A percentile compares a stretch with the other conserved stretches of the same genome.
phyloP scores from a whole-genome alignment of 2,329 filamentous ascomycete species.

The Xylaria arbuscula region DNA sequence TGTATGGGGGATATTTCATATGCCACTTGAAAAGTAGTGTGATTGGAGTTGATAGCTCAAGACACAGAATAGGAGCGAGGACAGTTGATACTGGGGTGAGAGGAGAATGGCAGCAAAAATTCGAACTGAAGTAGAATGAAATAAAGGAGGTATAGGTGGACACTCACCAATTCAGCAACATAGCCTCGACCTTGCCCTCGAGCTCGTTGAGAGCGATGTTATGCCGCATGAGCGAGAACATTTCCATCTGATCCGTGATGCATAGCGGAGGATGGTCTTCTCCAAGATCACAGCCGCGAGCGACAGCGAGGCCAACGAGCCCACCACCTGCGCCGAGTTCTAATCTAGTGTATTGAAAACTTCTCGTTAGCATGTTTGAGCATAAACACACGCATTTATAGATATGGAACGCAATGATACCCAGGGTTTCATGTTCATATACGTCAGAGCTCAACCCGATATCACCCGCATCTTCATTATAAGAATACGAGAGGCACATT shows the following conservation, averaged over 20 bases:
- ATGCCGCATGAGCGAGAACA: conserved; percentile 85
- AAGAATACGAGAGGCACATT: not conserved
- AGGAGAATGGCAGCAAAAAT: not conserved
- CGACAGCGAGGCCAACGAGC: conserved; percentile 77
- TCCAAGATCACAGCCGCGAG: conserved; percentile 65
- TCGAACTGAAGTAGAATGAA: conserved; percentile 2
- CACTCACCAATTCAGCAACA: conserved; percentile 83
- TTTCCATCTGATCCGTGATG: conserved; percentile 88
- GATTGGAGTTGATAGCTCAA: not conserved
- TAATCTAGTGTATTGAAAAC: conserved; percentile 68
- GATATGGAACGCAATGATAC: not conserved
- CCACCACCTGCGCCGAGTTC: conserved; percentile 94
- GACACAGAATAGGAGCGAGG: conserved; percentile 32
- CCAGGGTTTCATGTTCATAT: not conserved
- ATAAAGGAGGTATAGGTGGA: not conserved
- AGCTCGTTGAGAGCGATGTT: conserved; percentile 88
- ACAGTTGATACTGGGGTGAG: not conserved
- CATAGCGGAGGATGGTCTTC: conserved; percentile 63
- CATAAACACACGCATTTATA: not conserved
- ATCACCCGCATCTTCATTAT: not conserved
- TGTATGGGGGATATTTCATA: not conserved
- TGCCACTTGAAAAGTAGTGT: not conserved
- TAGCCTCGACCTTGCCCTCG: conserved; percentile 69
- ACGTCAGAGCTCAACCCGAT: not conserved
- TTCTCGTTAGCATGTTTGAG: conserved; percentile 12